Conservation (phyloP, 495 filamentous ascomycete species). For the Paragyromitra xinjiangensis region DNA sequence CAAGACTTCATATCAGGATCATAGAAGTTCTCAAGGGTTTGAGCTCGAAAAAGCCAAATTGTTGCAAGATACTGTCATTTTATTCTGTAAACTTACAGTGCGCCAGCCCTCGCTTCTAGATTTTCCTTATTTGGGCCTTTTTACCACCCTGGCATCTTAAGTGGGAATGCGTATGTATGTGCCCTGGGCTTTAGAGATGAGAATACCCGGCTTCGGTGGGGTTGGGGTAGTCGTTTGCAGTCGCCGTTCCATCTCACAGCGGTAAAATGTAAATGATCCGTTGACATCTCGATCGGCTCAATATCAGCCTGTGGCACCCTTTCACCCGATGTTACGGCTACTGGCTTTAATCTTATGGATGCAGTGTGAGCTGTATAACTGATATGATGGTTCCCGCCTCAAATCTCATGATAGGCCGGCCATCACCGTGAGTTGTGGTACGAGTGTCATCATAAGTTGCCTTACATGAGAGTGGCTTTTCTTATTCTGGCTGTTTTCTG, state of each 20-base stretch:
- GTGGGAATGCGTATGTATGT: background rate
- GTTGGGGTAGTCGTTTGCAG: conserved; percentile 2
- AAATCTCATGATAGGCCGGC: background rate
- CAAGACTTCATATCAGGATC: background rate
- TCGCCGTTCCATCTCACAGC: conserved; percentile 1
- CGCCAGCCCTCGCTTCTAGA: conserved; percentile 4
- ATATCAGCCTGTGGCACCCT: conserved; percentile 31
- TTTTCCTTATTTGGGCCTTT: background rate
- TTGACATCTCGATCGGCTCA: conserved; percentile 9
- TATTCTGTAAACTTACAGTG: background rate
- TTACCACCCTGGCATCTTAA: background rate
- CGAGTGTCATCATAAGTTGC: background rate
- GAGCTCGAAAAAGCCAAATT: background rate
- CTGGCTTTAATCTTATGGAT: background rate
- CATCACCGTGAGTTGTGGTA: conserved; percentile 3
- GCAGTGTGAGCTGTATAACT: background rate
- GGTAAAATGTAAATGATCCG: conserved; percentile 15
- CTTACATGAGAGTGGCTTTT: background rate
- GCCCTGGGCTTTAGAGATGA: conserved; percentile 16
- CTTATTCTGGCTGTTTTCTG: background rate
- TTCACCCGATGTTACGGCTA: conserved; percentile 26
- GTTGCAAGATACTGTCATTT: background rate
- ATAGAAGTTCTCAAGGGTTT: background rate
- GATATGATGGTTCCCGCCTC: background rate
- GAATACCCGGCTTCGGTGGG: conserved; percentile 41